Evolutionary conservation across 1,284 basidiomycete genomes (phyloP), one percentile per base, ranked within the genome.

Genomic region (Trichosporon sp.): DNA sequence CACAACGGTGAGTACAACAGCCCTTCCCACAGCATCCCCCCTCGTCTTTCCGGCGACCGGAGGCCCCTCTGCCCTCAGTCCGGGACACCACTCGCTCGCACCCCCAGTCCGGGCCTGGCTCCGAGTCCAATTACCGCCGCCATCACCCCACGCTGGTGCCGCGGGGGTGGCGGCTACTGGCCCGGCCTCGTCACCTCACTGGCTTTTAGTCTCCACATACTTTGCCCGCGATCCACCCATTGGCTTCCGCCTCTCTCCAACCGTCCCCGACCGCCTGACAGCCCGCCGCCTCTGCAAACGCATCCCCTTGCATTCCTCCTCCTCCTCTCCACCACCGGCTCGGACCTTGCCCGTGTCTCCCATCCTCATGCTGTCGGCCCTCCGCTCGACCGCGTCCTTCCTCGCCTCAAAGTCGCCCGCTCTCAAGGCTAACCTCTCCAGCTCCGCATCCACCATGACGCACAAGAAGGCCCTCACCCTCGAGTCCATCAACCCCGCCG

Each of bases 401-500:
- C 27, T 60, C 56, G 15, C 27, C 56, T 31, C 27, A 18, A 60
- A 31, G 47, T n/a, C 47, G 6, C 21, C 47, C 7, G 9, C 56
- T 15, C 56, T n/a, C 15, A 11, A 8, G 5, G 56, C 56, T 60
- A 60, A 60, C 56, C 29, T 31, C 29, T n/a, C 5, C 56, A 32
- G 15, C 68, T 67, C 64, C 56, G 64, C 63, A 65, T 68, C 66
- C n/a, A 58, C 51, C 25, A 53, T 68, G 31, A 34, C 31, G 53
- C 74, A 72, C 62, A 64, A 68, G 62, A 75, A 75, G 3, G 78
- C 73, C n/a, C 74, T 84, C 65, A 76, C 76, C 15, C 70, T 76
- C 51, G 75, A 80, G 29, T 78, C 76, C 51, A 83, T 84, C 84
- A 99, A 98, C 85, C 93, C 92, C 1, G 86, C 91, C 70, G 87